Evolutionary conservation across 176 grass and related monocot species (phyloP).

Genomic region (Carex cristatella): DNA sequence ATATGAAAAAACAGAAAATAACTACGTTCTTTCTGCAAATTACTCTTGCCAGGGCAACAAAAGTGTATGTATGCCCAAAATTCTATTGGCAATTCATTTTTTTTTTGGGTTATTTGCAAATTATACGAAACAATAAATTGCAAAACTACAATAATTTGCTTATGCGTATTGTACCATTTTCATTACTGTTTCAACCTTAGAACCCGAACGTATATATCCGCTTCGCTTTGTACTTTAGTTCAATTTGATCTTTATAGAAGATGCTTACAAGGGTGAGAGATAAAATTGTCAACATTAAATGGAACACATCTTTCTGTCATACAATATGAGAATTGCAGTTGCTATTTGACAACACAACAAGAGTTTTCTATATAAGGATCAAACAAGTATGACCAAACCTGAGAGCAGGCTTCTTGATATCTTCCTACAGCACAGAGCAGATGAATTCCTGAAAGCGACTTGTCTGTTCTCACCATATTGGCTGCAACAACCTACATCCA

Average conservation of each 20-base stretch:
- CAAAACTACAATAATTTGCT: background rate
- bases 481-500: conserved; percentile 85
- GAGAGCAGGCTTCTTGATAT: conserved; percentile 98
- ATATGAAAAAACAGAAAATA: background rate
- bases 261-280: background rate
- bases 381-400: conserved; percentile 45
- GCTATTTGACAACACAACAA: conserved; percentile 14
- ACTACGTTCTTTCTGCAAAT: background rate
- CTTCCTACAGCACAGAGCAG: conserved; percentile 97
- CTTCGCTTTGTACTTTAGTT: background rate
- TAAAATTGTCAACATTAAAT: background rate
- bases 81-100: background rate
- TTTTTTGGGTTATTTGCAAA: background rate
- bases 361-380: background rate
- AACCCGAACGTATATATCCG: background rate
- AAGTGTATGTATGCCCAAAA: background rate
- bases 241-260: background rate
- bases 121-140: background rate
- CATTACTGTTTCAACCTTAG: background rate
- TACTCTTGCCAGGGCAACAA: background rate
- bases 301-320: background rate
- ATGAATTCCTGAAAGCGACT: conserved; percentile 87
- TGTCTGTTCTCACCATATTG: conserved; percentile 99
- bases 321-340: background rate
- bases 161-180: background rate